phyloP scores from a whole-genome alignment of 257 asterid species.

The Solanum clarkiae region DNA sequence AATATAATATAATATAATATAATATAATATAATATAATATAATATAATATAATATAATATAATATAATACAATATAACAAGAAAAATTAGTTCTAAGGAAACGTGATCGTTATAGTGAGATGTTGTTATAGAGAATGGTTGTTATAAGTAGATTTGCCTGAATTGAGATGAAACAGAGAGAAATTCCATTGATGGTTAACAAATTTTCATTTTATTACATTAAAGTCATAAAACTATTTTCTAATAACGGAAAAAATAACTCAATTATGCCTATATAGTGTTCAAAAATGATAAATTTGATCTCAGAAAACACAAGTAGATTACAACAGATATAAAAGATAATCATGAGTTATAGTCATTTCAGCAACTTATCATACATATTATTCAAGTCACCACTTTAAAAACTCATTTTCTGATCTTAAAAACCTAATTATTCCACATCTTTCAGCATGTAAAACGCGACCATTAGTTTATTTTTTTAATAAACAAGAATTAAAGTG shows the following conservation, averaged over 20 bases:
- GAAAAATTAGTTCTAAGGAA: neutral
- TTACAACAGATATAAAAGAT: neutral
- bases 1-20: too few relatives aligned
- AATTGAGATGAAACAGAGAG: neutral
- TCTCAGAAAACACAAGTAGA: neutral
- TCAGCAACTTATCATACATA: neutral
- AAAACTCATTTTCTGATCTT: neutral
- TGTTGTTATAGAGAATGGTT: neutral
- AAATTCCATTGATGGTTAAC: too few relatives aligned
- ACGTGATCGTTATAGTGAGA: neutral
- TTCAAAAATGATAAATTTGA: neutral
- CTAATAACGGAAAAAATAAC: too few relatives aligned
- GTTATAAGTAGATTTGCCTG: neutral
- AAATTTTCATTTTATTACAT: too few relatives aligned
- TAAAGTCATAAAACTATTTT: too few relatives aligned
- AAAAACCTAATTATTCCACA: neutral
- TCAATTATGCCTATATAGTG: too few relatives aligned
- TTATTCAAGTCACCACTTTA: neutral
- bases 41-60: too few relatives aligned
- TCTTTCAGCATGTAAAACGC: neutral
- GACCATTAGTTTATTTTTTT: neutral
- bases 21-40: too few relatives aligned
- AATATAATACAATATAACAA: too few relatives aligned
- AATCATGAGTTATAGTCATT: neutral
- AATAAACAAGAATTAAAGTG: too few relatives aligned